Evolutionary conservation across 768 basidiomycete species (phyloP).

Genomic region (Crucibulum laeve): DNA sequence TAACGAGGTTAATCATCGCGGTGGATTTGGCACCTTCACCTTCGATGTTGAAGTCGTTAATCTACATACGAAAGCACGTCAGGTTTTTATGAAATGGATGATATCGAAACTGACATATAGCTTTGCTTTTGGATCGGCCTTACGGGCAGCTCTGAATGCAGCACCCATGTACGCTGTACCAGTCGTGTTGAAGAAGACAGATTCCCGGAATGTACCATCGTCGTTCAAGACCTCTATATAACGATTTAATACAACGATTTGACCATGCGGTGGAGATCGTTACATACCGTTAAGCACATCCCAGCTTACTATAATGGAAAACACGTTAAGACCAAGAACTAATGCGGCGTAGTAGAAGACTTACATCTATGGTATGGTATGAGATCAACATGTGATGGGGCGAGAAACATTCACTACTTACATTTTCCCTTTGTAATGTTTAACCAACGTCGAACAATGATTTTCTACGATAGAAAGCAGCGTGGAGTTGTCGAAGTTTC

Average conservation of each 20-base stretch:
- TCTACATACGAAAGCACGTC: conserved; percentile 12
- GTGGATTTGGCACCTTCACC: conserved; percentile 48
- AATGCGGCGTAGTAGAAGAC: neutral
- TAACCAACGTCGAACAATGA: conserved; percentile 46
- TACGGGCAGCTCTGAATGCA: conserved; percentile 49
- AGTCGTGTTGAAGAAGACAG: conserved; percentile 49
- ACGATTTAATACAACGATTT: conserved; percentile 3
- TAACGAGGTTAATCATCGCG: conserved; percentile 37
- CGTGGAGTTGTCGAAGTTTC: conserved; percentile 33
- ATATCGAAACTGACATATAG: conserved; percentile 38
- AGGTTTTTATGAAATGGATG: neutral
- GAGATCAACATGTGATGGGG: neutral
- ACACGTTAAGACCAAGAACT: neutral
- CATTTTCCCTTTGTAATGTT: conserved; percentile 51
- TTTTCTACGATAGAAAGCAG: conserved; percentile 39
- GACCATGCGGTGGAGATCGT: neutral
- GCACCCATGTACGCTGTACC: conserved; percentile 41
- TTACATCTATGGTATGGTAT: neutral
- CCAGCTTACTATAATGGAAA: conserved; percentile 34
- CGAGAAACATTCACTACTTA: conserved; percentile 14
- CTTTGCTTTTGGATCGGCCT: conserved; percentile 51
- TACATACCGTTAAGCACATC: conserved; percentile 45
- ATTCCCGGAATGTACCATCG: conserved; percentile 48
- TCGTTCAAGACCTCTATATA: conserved; percentile 57
- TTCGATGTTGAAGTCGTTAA: conserved; percentile 40